These are phyloP conservation scores for Fusarium musae DNA, from an alignment of 2,329 filamentous ascomycete genomes.

Conservation along the genomic window DNA sequence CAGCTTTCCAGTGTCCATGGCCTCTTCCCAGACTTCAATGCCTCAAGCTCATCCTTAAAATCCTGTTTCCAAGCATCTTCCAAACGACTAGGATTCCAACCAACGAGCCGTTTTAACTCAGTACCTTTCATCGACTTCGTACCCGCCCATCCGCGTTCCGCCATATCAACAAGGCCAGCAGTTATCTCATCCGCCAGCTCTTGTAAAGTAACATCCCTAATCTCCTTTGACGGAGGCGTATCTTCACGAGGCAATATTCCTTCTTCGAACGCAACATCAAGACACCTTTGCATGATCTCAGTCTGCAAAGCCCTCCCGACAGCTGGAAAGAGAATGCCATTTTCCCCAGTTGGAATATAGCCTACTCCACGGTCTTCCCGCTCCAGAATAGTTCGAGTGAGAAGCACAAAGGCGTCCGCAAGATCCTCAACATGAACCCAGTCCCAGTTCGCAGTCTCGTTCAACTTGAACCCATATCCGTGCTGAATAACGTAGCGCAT, in stretches of 20 bases:
- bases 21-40: neutral
- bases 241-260: neutral
- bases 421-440: neutral
- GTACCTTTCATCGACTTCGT: conserved; percentile 16
- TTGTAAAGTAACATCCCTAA: neutral
- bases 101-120: neutral
- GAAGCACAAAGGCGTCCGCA: neutral
- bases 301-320: neutral
- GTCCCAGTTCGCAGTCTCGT: neutral
- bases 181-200: conserved; percentile 15
- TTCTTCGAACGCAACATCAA: neutral
- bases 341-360: neutral
- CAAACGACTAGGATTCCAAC: neutral
- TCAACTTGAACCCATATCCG: neutral
- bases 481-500: neutral
- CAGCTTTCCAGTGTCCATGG: neutral
- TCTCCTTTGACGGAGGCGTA: neutral
- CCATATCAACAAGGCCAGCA: conserved; percentile 8
- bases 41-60: neutral
- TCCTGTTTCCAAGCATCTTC: neutral
- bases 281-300: neutral
- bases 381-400: neutral
- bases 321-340: neutral
- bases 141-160: conserved; percentile 12
- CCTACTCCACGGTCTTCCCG: neutral